Evolutionary conservation across 768 basidiomycete species (phyloP), one percentile per base, ranked within the genome.

Genomic region (Xerocomellus chrysenteron): DNA sequence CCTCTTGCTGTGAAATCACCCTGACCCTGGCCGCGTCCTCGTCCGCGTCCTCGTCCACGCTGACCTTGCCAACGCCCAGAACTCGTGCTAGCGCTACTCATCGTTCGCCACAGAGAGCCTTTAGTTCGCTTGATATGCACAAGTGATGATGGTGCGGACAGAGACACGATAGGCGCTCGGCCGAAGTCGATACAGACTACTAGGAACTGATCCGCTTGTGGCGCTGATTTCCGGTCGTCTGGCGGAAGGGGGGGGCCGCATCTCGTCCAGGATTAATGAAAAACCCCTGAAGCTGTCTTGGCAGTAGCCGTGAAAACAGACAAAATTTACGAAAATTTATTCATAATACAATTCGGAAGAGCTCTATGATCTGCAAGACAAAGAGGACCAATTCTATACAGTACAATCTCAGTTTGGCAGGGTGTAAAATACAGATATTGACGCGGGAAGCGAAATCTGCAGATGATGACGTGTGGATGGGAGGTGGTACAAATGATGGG

Each of bases 401-500:
- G 53, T 63, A 62, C 59, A 62, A 33, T 39, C 50, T 39, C 50
- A 32, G 41, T 33, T 52, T 19, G 36, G 39, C 19, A 26, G 36
- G 28, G 16, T 28, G 59, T 69, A 61, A 21, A 28, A 61, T 70
- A 69, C 61, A 68, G 54, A 54, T 32, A 43, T 47, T 37, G 57
- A 36, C 60, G 58, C 55, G 45, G 17, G 12, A 11, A 52, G 52
- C 47, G 55, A 57, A 54, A 55, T 55, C 56, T 57, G 63, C 55
- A 44, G 56, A 53, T 54, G 62, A 62, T 60, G 66, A 26, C 52
- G 56, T 60, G 59, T 59, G 61, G 46, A 57, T 61, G 2, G 58
- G 47, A 49, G 47, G 62, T 68, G 54, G 48, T 69, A 69, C 65
- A 68, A 33, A 64, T 67, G 67, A 59, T 58, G 65, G 55, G 59